phyloP scores from a whole-genome alignment of 2,329 filamentous ascomycete species.

The Paraphoma chrysanthemicola region DNA sequence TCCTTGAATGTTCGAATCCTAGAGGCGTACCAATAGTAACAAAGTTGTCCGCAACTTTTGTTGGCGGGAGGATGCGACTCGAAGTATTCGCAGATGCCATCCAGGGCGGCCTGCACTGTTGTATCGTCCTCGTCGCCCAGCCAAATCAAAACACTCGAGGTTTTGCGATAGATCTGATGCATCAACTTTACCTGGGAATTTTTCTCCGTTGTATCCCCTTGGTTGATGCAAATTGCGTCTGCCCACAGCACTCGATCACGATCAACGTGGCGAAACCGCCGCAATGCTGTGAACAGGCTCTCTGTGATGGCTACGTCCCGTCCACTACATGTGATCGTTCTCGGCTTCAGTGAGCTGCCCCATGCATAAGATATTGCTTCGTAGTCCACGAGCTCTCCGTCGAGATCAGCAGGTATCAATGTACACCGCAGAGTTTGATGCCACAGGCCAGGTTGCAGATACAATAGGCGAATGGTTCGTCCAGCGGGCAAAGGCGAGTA shows the following conservation, averaged over 20 bases:
- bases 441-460: background rate
- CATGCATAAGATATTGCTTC: conserved; percentile 20
- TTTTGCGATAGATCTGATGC: conserved; percentile 10
- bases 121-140: conserved; percentile 8
- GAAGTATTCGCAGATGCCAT: background rate
- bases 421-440: background rate
- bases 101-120: background rate
- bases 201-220: background rate
- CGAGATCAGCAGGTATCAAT: background rate
- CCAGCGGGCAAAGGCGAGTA: background rate
- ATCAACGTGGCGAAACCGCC: background rate
- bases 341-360: conserved; percentile 3
- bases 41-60: background rate
- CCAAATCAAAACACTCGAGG: conserved; percentile 1
- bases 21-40: background rate
- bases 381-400: background rate
- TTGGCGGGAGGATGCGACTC: background rate
- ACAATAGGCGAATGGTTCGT: background rate
- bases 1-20: background rate
- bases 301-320: background rate
- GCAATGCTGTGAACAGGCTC: conserved; percentile 2
- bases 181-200: conserved; percentile 10
- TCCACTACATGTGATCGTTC: background rate
- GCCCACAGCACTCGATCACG: background rate
- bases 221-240: background rate